Percentiles rank a stretch among this genome's conserved stretches.
Evolutionary conservation across 2,329 filamentous ascomycete genomes (phyloP).

Genomic region (Ophiostoma tasmaniense): DNA sequence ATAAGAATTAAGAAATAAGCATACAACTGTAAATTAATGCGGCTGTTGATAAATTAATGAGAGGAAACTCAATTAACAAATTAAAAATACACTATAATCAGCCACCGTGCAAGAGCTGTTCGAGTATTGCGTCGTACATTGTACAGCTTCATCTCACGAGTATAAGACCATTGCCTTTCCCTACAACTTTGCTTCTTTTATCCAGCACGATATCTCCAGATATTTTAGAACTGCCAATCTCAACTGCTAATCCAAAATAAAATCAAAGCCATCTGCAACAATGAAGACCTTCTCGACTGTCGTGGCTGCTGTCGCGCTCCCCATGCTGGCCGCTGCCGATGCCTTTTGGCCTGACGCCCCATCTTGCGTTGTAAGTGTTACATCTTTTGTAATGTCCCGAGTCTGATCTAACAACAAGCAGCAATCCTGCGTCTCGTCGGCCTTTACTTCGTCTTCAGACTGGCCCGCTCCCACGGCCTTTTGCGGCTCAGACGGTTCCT

Average conservation of each 20-base stretch:
- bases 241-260: not conserved
- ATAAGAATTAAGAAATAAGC: not conserved
- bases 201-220: not conserved
- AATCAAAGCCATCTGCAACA: not conserved
- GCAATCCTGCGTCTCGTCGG: conserved; percentile 36
- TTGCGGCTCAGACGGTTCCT: conserved; percentile 23
- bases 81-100: not conserved
- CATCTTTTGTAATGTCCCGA: not conserved
- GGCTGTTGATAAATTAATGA: not conserved
- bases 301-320: conserved; percentile 26
- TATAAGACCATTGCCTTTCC: not conserved
- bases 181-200: not conserved
- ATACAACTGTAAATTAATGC: not conserved
- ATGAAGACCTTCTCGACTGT: conserved; percentile 11
- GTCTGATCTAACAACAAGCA: conserved; percentile 19
- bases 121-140: not conserved
- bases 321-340: conserved; percentile 15
- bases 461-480: conserved; percentile 29
- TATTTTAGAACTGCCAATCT: not conserved
- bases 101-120: not conserved
- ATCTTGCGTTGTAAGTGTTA: conserved; percentile 33
- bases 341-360: conserved; percentile 33
- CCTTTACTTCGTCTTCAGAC: conserved; percentile 26
- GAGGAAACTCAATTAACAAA: not conserved
- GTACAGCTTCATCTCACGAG: not conserved